Evolutionary conservation across 768 basidiomycete species (phyloP), one percentile per base, ranked within the genome.

Genomic region (Russula brevipes): DNA sequence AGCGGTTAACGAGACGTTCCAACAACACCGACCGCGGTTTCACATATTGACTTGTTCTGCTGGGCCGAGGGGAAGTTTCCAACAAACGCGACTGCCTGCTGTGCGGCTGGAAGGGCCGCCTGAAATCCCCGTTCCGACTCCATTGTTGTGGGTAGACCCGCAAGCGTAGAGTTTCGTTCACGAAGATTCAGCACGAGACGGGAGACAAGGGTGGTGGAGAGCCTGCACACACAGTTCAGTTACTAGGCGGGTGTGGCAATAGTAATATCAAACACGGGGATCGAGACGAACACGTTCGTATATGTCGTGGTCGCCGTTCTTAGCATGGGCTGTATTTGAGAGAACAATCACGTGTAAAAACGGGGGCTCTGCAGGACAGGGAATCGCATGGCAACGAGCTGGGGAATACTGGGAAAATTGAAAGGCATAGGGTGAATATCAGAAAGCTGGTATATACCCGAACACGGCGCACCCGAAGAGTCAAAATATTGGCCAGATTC

Each of bases 181-280:
- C 61, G 54, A 49, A 62, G 61, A 47, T 56, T 62, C 42, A 62
- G 45, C 55, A 62, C 46, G 35, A 62, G 61, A 38, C 61, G 61
- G 30, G 61, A 45, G 3, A 62, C 55, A 19, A 62, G 55, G 1
- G 55, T 62, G 41, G 33, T 57, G 19, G 61, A 62, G 19, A 62
- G 42, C 42, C 61, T 57, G 49, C 36, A 39, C 24, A 19, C n/a
- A 8, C 7, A 24, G n/a, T n/a, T n/a, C 19, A 31, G 16, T 59
- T n/a, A n/a, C n/a, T 5, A 42, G 41, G 7, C 24, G 24, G 14
- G 49, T 24, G 33, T 11, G 31, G 5, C 4, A 2, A 50, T 33
- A 44, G 4, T 30, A 35, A 11, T 8, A n/a, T n/a, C n/a, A n/a
- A 19, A 39, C 38, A 9, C 39, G 17, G n/a, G 24, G 19, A 47